Base-by-base conservation (phyloP, 116 monocot genomes). In the Cymodocea nodosa region DNA sequence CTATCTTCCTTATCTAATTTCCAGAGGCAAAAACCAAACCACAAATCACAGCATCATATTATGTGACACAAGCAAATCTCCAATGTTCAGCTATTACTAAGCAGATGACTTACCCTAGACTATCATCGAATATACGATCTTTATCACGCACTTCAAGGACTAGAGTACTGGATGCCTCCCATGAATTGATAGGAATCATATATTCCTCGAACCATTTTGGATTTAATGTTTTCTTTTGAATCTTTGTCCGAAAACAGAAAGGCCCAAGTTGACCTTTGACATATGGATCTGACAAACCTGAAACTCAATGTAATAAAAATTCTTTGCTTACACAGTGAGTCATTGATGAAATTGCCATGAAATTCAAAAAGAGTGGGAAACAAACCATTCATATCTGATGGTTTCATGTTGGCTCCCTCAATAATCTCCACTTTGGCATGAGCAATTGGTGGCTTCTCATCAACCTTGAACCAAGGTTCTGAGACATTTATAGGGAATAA, bases 131-230 rank as follows among this genome's bases (percentile, higher is more conserved):
- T 9, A 90, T 82, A 30, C 36, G 81, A 75, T 95, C 87, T 60
- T 95, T 90, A 66, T 95, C 90, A 65, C 75, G 74, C 65, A 87
- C 83, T 74, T 90, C 77, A 59, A 95, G 75, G 70, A 52, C 59
- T 58, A 95, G 81, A 2, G 73, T 18, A 73, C 80, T 89, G 34
- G 77, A 79, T 34, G 70, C 64, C 35, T 85, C 90, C 95, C 95
- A 95, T 53, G 95, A 95, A 59, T 34, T 80, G 64, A 95, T 83
- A 4, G 95, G 90, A 50, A 90, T 78, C 58, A 77, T 85, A 44
- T 85, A 95, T 35, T 83, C 87, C 64, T 95, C 95, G 7, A 67
- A 34, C 95, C 95, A 95, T 35, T 83, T 90, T 23, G 95, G 95
- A 56, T 74, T 17, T 56, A 87, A 52, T 23, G 90, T 90, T 66